Base-by-base conservation (phyloP, 352 stramenopile genomes). In the Hyaloperonospora arabidopsidis region DNA sequence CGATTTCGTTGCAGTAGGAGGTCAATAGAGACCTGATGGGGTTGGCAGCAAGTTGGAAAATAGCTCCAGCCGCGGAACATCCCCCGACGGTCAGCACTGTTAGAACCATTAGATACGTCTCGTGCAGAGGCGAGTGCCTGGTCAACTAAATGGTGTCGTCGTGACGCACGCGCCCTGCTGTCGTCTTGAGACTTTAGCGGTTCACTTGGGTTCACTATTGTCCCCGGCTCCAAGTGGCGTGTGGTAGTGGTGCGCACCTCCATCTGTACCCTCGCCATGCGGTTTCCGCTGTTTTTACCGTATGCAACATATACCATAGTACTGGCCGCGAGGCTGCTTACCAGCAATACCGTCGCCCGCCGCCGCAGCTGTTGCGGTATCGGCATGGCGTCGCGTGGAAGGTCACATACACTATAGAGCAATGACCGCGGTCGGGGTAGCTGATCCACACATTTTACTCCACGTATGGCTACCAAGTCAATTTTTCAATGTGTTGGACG, bases 21-120 rank as follows among this genome's bases (percentile, higher is more conserved):
- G n/a, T 21, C 34, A 40, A 34, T 36, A 54, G 45, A 54, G 55
- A 61, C 50, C 45, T 68, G 55, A 22, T 32, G 60, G 47, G 41
- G 50, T 43, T 48, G 39, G 50, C 36, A 57, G 54, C 47, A 68
- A 68, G 51, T 62, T 62, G 49, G 23, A 62, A 57, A 65, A 40
- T 68, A 65, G 45, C 41, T 54, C 43, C n/a, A 18, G 15, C 17
- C 39, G 52, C 34, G 23, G 23, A 4, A 29, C 21, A 8, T 32
- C 25, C 8, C 25, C 8, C 25, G 25, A 4, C 14, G 8, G 18
- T 21, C n/a, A 17, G 5, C 23, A 13, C 38, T 46, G 28, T 8
- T 19, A 48, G 39, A 41, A 59, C 39, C 25, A 4, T 4, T 32
- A 4, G 25, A 53, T 36, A 43, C 36, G 45, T 28, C 49, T 39